These are phyloP conservation scores for Trametes pubescens DNA, from an alignment of 1,284 basidiomycete species.

Conservation along the genomic window DNA sequence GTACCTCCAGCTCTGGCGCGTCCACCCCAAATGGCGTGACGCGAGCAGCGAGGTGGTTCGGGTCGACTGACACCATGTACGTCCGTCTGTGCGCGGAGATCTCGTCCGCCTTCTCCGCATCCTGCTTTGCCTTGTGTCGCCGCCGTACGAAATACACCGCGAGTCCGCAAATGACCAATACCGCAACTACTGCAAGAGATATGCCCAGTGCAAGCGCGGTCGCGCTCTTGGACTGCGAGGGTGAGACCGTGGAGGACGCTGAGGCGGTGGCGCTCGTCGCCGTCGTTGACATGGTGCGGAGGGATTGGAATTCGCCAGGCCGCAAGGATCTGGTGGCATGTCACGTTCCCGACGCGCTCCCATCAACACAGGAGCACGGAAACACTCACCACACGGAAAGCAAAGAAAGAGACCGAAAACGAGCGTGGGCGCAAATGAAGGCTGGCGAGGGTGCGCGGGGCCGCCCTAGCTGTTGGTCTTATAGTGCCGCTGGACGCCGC, in stretches of 20 bases:
- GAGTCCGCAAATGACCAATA: conserved; percentile 32
- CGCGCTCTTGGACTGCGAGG: conserved; percentile 25
- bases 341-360: background rate
- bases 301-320: conserved; percentile 17
- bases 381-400: conserved; percentile 16
- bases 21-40: conserved; percentile 39
- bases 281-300: conserved; percentile 26
- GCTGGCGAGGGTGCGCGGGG: conserved; percentile 16
- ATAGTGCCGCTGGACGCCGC: conserved; percentile 13
- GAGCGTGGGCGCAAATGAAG: conserved; percentile 22
- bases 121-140: conserved; percentile 15
- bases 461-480: conserved; percentile 6
- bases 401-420: conserved; percentile 17
- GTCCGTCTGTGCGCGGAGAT: conserved; percentile 30
- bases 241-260: conserved; percentile 11
- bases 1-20: conserved; percentile 30
- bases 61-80: conserved; percentile 35
- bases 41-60: conserved; percentile 36
- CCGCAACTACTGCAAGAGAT: conserved; percentile 32
- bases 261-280: conserved; percentile 13
- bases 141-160: conserved; percentile 32
- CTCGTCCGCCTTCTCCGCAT: conserved; percentile 20
- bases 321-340: conserved; percentile 3
- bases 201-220: conserved; percentile 35
- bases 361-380: too few species aligned